Evolutionary conservation across 257 asterid genomes (phyloP).

Genomic region (Schizonepeta tenuifolia): DNA sequence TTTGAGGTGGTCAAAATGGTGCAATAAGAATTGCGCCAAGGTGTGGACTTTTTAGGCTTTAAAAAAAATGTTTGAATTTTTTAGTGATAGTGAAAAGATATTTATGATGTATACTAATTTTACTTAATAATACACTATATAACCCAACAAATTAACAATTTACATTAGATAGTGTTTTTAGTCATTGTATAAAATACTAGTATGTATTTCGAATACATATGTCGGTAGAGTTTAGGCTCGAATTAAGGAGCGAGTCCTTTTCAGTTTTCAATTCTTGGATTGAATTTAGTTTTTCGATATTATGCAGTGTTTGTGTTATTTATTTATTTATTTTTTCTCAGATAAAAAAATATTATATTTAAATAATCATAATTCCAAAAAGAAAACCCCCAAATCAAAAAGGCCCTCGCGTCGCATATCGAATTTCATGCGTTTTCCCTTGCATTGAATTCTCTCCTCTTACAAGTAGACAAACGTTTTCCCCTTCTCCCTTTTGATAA

Average conservation of each 20-base stretch:
- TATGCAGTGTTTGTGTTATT: background rate
- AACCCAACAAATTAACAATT: too few relatives aligned
- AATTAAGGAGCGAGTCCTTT: background rate
- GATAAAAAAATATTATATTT: background rate
- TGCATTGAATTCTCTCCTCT: constrained; percentile 10
- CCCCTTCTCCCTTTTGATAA: background rate
- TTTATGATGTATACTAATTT: too few relatives aligned
- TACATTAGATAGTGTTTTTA: too few relatives aligned
- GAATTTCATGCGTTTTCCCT: background rate
- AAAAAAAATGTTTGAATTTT: too few relatives aligned
- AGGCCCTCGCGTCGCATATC: background rate
- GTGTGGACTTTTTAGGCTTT: too few relatives aligned
- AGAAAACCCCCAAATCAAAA: background rate
- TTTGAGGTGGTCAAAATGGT: too few relatives aligned
- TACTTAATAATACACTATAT: too few relatives aligned
- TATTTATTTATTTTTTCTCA: background rate
- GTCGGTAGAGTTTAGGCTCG: background rate
- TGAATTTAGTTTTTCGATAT: background rate
- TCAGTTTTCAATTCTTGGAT: background rate
- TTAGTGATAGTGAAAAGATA: too few relatives aligned
- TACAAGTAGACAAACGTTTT: background rate
- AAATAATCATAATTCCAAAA: background rate
- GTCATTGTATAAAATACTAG: too few relatives aligned
- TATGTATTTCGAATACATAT: too few relatives aligned
- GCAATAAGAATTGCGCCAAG: too few relatives aligned